Conservation (phyloP, 805 yeast species). For the Yamadazyma ubonensis region DNA sequence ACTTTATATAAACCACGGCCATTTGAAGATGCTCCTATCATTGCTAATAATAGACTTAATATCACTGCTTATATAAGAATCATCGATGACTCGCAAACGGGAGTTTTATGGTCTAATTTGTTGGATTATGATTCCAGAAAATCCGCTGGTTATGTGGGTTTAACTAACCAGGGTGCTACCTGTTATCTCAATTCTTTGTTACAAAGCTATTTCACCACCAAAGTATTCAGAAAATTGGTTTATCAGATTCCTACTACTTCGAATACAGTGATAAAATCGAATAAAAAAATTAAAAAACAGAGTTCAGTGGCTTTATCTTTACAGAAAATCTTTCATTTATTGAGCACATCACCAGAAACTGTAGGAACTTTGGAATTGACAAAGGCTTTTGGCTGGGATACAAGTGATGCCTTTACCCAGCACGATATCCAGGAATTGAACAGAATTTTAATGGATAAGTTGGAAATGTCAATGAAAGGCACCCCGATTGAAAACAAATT, state of each 20-base stretch:
- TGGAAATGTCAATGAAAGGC: conserved; percentile 89
- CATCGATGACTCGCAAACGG: conserved; percentile 82
- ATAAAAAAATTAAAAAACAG: conserved; percentile 17
- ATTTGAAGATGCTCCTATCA: conserved; percentile 28
- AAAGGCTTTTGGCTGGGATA: conserved; percentile 95
- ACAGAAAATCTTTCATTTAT: conserved; percentile 81
- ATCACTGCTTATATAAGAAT: conserved; percentile 76
- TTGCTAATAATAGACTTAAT: conserved; percentile 59
- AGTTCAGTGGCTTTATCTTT: conserved; percentile 76
- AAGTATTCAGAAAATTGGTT: conserved; percentile 76
- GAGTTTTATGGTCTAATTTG: conserved; percentile 91
- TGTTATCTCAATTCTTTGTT: conserved; percentile 91
- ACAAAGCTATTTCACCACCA: conserved; percentile 88
- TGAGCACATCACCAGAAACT: conserved; percentile 71
- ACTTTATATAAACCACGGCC: conserved; percentile 1
- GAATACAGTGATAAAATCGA: conserved; percentile 24
- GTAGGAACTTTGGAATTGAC: conserved; percentile 86
- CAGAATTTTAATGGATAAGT: conserved; percentile 90
- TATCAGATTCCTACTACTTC: conserved; percentile 81
- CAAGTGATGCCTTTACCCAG: conserved; percentile 92
- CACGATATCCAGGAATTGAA: conserved; percentile 97
- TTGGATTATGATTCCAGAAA: conserved; percentile 81
- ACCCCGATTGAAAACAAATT: conserved; percentile 59
- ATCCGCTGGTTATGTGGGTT: conserved; percentile 87
- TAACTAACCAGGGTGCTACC: conserved; percentile 96